A percentile compares a stretch with the other conserved stretches of the same genome.
phyloP scores from a whole-genome alignment of 805 yeast genomes.

The Metschnikowia noctiluminum region DNA sequence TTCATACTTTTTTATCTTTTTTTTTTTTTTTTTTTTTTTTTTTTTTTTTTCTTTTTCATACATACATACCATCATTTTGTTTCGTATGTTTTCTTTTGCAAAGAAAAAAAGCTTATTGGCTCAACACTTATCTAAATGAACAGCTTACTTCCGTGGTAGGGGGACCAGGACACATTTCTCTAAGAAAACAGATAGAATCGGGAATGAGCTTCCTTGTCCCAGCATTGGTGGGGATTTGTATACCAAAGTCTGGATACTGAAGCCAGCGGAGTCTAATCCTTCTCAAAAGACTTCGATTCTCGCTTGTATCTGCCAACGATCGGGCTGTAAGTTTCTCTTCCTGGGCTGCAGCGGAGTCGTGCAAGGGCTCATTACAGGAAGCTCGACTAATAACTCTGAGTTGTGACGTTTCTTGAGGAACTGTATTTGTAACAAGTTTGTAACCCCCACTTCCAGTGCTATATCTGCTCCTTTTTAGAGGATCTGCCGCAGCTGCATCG shows the following conservation, averaged over 20 bases:
- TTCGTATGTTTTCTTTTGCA: no score
- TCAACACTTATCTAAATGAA: not conserved
- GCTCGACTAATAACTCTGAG: not conserved
- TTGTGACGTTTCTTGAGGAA: not conserved
- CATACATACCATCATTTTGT: no score
- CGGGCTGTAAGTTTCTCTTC: slow-evolving; percentile 1
- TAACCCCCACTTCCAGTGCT: slow-evolving; percentile 3
- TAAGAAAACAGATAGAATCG: slow-evolving; percentile 9
- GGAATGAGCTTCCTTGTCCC: not conserved
- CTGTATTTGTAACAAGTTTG: not conserved
- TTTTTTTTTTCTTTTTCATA: not conserved
- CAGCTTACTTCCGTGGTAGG: slow-evolving; percentile 13
- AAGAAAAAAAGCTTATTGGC: not conserved
- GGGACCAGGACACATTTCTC: slow-evolving; percentile 12
- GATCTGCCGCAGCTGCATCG: not conserved
- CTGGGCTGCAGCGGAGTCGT: slow-evolving; percentile 1
- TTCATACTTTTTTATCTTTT: no score
- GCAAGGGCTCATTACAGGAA: not conserved
- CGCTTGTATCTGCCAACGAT: slow-evolving; percentile 5
- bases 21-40: no score
- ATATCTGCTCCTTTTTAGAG: not conserved
- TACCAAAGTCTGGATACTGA: slow-evolving; percentile 1
- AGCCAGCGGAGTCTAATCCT: slow-evolving; percentile 12
- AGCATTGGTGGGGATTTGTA: not conserved
- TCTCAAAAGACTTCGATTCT: slow-evolving; percentile 8